Evolutionary conservation across 257 asterid genomes (phyloP).

Genomic region (Solanum peruvianum): DNA sequence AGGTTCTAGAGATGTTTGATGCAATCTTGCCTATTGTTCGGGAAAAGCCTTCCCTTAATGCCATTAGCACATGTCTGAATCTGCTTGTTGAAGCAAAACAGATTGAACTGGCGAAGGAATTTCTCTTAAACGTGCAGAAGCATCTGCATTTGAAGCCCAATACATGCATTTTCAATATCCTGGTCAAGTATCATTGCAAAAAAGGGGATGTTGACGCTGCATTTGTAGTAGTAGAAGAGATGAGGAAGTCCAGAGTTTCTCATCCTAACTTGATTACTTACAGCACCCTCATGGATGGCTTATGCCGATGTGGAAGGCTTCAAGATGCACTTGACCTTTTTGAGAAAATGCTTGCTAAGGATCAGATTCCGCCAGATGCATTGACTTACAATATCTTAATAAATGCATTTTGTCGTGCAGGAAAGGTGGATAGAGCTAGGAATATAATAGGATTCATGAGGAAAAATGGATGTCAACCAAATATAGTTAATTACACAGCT

Average conservation of each 20-base stretch:
- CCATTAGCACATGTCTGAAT: slow-evolving; percentile 86
- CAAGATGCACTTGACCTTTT: slow-evolving; percentile 62
- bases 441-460: slow-evolving; percentile 71
- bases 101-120: slow-evolving; percentile 54
- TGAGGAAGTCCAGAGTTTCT: slow-evolving; percentile 54
- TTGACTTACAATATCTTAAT: slow-evolving; percentile 71
- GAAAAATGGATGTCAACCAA: slow-evolving; percentile 76
- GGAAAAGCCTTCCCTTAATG: slow-evolving; percentile 70
- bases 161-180: slow-evolving; percentile 82
- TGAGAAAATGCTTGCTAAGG: slow-evolving; percentile 78
- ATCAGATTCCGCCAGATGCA: slow-evolving; percentile 72
- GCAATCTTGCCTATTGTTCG: slow-evolving; percentile 48
- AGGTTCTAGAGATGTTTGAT: slow-evolving; percentile 66
- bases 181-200: slow-evolving; percentile 75
- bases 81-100: slow-evolving; percentile 60
- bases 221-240: slow-evolving; percentile 58
- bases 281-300: slow-evolving; percentile 77
- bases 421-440: slow-evolving; percentile 53
- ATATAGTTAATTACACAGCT: slow-evolving; percentile 55
- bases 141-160: slow-evolving; percentile 65
- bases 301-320: slow-evolving; percentile 48
- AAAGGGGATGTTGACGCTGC: slow-evolving; percentile 63
- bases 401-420: slow-evolving; percentile 56
- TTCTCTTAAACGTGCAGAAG: slow-evolving; percentile 44
- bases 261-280: slow-evolving; percentile 79